Evolutionary conservation across 768 basidiomycete genomes (phyloP).

Genomic region (Lactarius deliciosus): DNA sequence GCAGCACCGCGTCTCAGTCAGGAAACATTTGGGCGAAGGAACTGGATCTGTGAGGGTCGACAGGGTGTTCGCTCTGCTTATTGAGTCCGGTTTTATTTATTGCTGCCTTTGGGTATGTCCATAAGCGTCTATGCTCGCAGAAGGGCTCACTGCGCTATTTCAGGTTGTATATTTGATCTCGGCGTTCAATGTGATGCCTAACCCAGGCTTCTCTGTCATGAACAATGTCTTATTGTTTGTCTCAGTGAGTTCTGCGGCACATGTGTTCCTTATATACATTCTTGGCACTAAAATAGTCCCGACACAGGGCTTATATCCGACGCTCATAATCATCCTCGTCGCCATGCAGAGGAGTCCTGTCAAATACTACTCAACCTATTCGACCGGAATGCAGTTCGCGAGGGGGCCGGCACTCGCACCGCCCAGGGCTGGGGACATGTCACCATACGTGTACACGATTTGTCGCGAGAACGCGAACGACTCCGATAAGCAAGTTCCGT

Average conservation of each 20-base stretch:
- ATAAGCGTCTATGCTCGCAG: background rate
- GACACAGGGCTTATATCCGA: conserved; percentile 17
- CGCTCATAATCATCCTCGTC: conserved; percentile 19
- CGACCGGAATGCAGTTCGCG: conserved; percentile 12
- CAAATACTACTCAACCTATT: conserved; percentile 7
- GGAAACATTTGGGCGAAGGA: conserved; percentile 5
- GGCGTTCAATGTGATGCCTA: conserved; percentile 9
- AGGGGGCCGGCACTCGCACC: background rate
- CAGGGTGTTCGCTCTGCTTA: conserved; percentile 17
- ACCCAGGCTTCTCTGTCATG: conserved; percentile 9
- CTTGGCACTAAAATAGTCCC: background rate
- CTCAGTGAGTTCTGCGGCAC: conserved; percentile 6
- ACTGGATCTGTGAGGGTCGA: conserved; percentile 8
- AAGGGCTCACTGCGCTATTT: background rate
- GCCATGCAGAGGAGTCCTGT: conserved; percentile 24
- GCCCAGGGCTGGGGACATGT: background rate
- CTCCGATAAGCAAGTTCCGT: no score
- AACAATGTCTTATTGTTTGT: conserved; percentile 2
- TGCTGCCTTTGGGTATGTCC: conserved; percentile 20
- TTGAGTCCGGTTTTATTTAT: conserved; percentile 22
- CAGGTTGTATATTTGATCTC: conserved; percentile 17
- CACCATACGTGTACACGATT: background rate
- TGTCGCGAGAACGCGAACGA: no score
- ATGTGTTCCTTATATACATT: background rate
- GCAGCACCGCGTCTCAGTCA: background rate